Conservation (phyloP, 306 rosid genomes). For the Mimosa pudica region DNA sequence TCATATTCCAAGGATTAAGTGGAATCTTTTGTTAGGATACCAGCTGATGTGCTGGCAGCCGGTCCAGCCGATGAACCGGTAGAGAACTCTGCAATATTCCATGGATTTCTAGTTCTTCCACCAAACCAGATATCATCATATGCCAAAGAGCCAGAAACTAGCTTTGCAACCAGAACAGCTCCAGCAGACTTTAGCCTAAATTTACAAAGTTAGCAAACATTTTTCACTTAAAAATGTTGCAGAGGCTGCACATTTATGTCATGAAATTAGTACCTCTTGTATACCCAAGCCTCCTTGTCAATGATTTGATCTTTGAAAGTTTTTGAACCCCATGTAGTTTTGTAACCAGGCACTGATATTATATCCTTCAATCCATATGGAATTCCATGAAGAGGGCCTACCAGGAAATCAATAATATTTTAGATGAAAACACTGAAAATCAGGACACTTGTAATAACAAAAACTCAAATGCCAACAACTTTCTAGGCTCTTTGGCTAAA, state of each 20-base stretch:
- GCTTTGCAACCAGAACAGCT: slow-evolving; percentile 82
- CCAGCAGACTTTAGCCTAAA: slow-evolving; percentile 66
- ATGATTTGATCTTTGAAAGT: slow-evolving; percentile 70
- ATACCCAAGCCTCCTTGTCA: slow-evolving; percentile 73
- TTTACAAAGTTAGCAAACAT: slow-evolving; percentile 14
- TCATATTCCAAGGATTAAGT: slow-evolving; percentile 11
- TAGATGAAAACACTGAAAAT: slow-evolving; percentile 4
- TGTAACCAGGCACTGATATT: slow-evolving; percentile 73
- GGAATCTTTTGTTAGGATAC: slow-evolving; percentile 34
- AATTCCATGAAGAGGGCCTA: slow-evolving; percentile 84
- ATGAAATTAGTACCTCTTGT: slow-evolving; percentile 51
- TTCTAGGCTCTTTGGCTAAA: slow-evolving; percentile 7
- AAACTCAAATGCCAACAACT: slow-evolving; percentile 1
- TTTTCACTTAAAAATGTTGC: slow-evolving; percentile 7
- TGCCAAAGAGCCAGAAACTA: slow-evolving; percentile 78
- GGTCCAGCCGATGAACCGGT: slow-evolving; percentile 86
- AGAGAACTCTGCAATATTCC: slow-evolving; percentile 80
- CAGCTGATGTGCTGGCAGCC: slow-evolving; percentile 78
- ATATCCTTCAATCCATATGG: slow-evolving; percentile 89
- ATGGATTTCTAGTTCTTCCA: slow-evolving; percentile 77
- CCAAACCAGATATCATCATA: slow-evolving; percentile 91
- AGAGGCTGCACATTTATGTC: slow-evolving; percentile 25
- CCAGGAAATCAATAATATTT: slow-evolving; percentile 7
- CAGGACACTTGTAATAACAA: neutral
- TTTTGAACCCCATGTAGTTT: slow-evolving; percentile 81